Conservation (phyloP, 805 yeast genomes). For the Ogataea pini region DNA sequence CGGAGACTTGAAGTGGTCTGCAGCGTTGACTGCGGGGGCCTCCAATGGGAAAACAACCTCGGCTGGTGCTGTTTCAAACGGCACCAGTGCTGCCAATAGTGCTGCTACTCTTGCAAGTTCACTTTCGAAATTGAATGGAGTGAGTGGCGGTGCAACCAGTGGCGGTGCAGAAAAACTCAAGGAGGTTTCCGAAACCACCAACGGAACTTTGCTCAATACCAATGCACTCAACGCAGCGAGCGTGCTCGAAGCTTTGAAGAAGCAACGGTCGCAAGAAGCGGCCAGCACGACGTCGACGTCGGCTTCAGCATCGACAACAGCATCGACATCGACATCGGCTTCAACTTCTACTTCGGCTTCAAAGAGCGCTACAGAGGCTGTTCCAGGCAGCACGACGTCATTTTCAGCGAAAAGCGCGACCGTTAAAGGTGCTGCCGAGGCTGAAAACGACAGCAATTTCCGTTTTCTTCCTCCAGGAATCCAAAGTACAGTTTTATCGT, state of each 20-base stretch:
- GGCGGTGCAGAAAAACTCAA: neutral
- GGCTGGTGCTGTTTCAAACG: neutral
- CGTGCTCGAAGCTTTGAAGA: conserved; percentile 38
- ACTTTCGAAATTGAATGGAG: conserved; percentile 10
- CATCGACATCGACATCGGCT: conserved; percentile 9
- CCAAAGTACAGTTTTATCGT: conserved; percentile 34
- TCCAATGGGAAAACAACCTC: conserved; percentile 10
- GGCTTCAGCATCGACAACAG: conserved; percentile 8
- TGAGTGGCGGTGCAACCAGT: neutral
- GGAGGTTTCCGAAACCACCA: neutral
- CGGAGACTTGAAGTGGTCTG: conserved; percentile 37
- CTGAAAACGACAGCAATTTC: conserved; percentile 29
- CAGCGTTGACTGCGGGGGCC: conserved; percentile 31
- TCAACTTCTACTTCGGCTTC: conserved; percentile 2
- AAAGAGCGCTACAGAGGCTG: neutral
- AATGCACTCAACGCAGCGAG: conserved; percentile 40
- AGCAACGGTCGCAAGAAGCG: conserved; percentile 34
- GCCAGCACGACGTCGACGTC: conserved; percentile 7
- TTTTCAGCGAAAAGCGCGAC: neutral
- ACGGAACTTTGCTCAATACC: conserved; percentile 23
- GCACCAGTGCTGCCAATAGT: conserved; percentile 1
- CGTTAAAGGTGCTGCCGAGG: conserved; percentile 11
- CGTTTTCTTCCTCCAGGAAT: conserved; percentile 39
- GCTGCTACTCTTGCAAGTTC: conserved; percentile 6
- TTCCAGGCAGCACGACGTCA: conserved; percentile 9